These are phyloP conservation scores for Babesia caballi DNA, from an alignment of 169 alveolate species.

Conservation along the genomic window DNA sequence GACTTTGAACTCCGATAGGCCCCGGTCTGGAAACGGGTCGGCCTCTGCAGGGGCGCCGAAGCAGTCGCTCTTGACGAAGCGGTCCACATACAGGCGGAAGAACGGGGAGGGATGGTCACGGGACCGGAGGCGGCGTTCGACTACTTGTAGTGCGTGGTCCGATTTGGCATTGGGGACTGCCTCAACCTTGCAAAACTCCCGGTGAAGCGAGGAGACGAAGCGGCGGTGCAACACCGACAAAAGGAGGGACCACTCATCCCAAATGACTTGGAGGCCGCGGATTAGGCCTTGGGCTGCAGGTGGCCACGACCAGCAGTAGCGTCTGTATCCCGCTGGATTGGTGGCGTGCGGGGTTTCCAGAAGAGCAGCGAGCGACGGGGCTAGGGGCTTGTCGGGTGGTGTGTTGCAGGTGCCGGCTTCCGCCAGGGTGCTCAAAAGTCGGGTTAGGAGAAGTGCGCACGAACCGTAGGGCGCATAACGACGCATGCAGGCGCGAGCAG, in stretches of 20 bases:
- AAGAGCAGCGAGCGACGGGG: conserved; percentile 1
- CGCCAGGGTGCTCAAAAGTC: background rate
- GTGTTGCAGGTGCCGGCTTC: too few relatives aligned
- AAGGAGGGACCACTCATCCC: conserved; percentile 12
- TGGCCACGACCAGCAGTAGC: conserved; percentile 16
- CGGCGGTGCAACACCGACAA: background rate
- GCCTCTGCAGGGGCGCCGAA: background rate
- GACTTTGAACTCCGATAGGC: conserved; percentile 19
- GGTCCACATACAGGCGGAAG: background rate
- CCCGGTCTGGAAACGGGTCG: background rate
- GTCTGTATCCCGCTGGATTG: background rate
- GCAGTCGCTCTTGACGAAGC: background rate
- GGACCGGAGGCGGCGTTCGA: background rate
- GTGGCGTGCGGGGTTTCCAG: background rate
- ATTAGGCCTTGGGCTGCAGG: background rate
- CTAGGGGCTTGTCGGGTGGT: background rate
- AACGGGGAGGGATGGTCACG: background rate
- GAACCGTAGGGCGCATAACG: conserved; percentile 18
- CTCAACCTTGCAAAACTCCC: conserved; percentile 24
- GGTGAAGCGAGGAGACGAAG: conserved; percentile 4
- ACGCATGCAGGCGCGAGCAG: background rate
- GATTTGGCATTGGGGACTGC: background rate
- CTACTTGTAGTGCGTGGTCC: background rate
- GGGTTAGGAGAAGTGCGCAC: background rate
- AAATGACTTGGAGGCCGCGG: background rate